A percentile compares a stretch with the other conserved stretches of the same genome.
phyloP scores from a whole-genome alignment of 2,329 filamentous ascomycete genomes.

The Colletotrichum endophyticum region DNA sequence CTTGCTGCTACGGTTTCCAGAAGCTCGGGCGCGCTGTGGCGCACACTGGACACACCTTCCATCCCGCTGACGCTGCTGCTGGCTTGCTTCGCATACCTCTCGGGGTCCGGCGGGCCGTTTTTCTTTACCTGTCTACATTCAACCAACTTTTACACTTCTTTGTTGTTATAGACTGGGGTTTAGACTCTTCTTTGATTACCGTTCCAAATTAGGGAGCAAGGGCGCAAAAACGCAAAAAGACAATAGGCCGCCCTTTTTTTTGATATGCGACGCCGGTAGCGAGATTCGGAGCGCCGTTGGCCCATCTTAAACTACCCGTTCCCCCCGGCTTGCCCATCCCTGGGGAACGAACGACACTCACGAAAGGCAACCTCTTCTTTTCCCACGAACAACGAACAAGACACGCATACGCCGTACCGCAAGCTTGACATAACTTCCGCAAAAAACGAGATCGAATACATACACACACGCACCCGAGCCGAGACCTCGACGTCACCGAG shows the following conservation, averaged over 20 bases:
- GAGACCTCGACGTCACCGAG: not conserved
- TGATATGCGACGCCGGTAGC: conserved; percentile 14
- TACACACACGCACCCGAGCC: not conserved
- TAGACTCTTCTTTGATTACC: not conserved
- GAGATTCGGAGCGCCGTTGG: conserved; percentile 2
- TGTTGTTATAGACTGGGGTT: not conserved
- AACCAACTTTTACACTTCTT: not conserved
- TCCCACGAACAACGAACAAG: not conserved
- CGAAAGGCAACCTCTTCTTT: not conserved
- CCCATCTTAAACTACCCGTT: not conserved
- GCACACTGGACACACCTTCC: not conserved
- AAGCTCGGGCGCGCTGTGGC: not conserved
- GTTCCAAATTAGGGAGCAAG: not conserved
- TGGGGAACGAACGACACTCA: not conserved
- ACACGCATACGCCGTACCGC: not conserved
- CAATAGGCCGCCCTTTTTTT: not conserved
- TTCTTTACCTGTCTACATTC: not conserved
- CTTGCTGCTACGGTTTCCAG: not conserved
- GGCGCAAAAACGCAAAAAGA: not conserved
- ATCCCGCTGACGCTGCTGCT: not conserved
- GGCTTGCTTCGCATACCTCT: not conserved
- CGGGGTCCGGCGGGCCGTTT: not conserved
- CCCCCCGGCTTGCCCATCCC: not conserved
- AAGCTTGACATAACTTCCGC: not conserved
- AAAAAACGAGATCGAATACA: not conserved